Percentiles rank a stretch among this genome's conserved stretches.
These are phyloP conservation scores for Chaetomiaceae sp. DNA, from an alignment of 2,329 filamentous ascomycete species.

Conservation along the genomic window DNA sequence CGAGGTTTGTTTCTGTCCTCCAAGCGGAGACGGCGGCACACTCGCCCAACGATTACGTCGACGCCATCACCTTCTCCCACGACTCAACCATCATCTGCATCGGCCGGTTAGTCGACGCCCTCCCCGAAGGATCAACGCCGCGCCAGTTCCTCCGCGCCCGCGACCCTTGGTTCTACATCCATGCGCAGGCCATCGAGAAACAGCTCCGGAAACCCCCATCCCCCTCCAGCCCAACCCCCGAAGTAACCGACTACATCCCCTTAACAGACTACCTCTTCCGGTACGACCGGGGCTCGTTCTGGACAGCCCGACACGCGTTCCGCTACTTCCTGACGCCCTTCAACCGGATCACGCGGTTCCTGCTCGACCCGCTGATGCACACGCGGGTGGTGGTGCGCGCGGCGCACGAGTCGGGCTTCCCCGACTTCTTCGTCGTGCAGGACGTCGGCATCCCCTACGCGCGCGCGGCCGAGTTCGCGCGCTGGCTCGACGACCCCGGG, in stretches of 20 bases:
- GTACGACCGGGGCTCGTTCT: conserved; percentile 8
- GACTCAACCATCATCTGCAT: conserved; percentile 56
- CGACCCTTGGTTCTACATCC: conserved; percentile 72
- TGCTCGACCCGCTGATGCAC: conserved; percentile 8
- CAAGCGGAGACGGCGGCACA: conserved; percentile 2
- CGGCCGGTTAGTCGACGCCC: conserved; percentile 53
- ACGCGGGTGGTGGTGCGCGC: conserved; percentile 5
- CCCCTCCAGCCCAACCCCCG: conserved; percentile 40
- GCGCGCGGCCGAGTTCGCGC: neutral
- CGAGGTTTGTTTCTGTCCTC: conserved; percentile 33
- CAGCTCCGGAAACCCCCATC: conserved; percentile 29
- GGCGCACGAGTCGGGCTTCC: conserved; percentile 29
- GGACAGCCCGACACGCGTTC: conserved; percentile 18
- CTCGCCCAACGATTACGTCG: conserved; percentile 53
- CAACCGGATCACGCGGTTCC: conserved; percentile 5
- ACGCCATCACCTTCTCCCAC: conserved; percentile 60
- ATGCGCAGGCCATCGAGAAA: conserved; percentile 45
- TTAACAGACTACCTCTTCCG: conserved; percentile 5
- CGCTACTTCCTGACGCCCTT: conserved; percentile 3
- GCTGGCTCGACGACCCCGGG: neutral
- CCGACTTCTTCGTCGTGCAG: conserved; percentile 39
- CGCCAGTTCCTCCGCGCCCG: conserved; percentile 49
- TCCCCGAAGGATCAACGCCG: conserved; percentile 28
- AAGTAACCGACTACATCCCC: conserved; percentile 40
- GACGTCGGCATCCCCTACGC: conserved; percentile 4